Base-by-base conservation (phyloP, 148 eudicot genomes). In the Rhododendron vialii region DNA sequence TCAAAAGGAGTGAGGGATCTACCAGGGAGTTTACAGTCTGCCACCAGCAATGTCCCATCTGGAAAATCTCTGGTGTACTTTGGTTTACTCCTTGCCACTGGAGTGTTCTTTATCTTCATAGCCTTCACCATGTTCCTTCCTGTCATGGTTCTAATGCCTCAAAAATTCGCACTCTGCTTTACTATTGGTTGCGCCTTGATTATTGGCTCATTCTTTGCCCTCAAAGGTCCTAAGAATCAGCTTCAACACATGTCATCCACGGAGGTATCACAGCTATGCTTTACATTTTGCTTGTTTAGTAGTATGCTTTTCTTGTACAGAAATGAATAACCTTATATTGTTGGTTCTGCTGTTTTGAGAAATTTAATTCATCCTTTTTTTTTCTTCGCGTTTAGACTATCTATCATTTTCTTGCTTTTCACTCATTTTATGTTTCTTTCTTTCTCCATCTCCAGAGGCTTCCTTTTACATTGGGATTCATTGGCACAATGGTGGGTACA, bases 121-220 rank as follows among this genome's bases (percentile, higher is more conserved):
- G 91, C 92, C 17, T 90, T 92, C 89, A 91, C 93, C 36, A 91
- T 92, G 89, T 92, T 92, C 85, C 94, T 92, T 33, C 94, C 94
- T 24, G 94, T 92, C 41, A 92, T 92, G 94, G 92, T 92, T 83
- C 86, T 92, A 59, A 88, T 88, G 89, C 94, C 94, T 89, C 94
- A 92, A 82, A 92, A 92, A 57, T 92, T 92, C 84, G 94, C 94
- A 53, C 82, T 92, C 88, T 92, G 93, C 87, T 92, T 92, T 87
- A 92, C 94, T 53, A 50, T 92, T 78, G 94, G 94, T 18, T 92
- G 94, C 75, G 88, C 88, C 73, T 85, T 89, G 67, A 91, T 92
- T 50, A 90, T 92, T 75, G 93, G 91, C 82, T 91, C 94, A 48
- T 91, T 92, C 86, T 91, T 92, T 85, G 94, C 94, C 55, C 93